These are phyloP conservation scores for Phaffia tasmanica DNA, from an alignment of 768 basidiomycete genomes.

Conservation along the genomic window DNA sequence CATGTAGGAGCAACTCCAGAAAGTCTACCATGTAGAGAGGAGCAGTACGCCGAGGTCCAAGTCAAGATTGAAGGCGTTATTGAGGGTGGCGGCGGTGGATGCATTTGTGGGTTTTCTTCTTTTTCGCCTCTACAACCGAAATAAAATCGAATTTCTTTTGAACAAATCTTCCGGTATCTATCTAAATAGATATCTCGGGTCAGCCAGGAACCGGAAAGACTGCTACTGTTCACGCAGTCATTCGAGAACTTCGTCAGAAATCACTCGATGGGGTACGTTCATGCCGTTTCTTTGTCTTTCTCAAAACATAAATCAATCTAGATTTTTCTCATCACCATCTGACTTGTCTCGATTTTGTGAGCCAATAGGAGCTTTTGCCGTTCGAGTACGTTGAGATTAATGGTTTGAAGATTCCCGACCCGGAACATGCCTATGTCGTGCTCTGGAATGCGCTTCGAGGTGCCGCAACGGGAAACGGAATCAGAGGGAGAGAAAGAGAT, in stretches of 20 bases:
- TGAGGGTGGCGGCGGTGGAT: constrained; percentile 88
- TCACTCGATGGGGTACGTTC: constrained; percentile 61
- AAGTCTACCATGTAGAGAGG: constrained; percentile 73
- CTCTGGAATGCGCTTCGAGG: constrained; percentile 91
- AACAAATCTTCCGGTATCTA: constrained; percentile 34
- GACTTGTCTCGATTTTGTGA: neutral
- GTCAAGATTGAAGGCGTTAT: constrained; percentile 68
- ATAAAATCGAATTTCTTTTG: neutral
- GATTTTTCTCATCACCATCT: neutral
- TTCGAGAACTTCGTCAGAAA: constrained; percentile 79
- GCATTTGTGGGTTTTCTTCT: constrained; percentile 59
- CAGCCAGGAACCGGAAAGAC: constrained; percentile 99
- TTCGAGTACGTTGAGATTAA: constrained; percentile 98
- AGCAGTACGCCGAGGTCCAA: constrained; percentile 67
- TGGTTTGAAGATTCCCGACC: constrained; percentile 83
- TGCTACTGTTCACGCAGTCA: constrained; percentile 87
- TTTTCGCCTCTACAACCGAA: neutral
- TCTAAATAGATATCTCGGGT: constrained; percentile 93
- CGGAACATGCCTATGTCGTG: constrained; percentile 77
- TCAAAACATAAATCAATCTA: neutral
- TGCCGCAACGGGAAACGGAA: constrained; percentile 29
- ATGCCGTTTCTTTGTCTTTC: neutral
- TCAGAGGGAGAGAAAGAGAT: constrained; percentile 5
- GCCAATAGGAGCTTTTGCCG: constrained; percentile 68
- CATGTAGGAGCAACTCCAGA: constrained; percentile 91